These are phyloP conservation scores for Penicillium lagena DNA, from an alignment of 495 filamentous ascomycete species.

Conservation along the genomic window DNA sequence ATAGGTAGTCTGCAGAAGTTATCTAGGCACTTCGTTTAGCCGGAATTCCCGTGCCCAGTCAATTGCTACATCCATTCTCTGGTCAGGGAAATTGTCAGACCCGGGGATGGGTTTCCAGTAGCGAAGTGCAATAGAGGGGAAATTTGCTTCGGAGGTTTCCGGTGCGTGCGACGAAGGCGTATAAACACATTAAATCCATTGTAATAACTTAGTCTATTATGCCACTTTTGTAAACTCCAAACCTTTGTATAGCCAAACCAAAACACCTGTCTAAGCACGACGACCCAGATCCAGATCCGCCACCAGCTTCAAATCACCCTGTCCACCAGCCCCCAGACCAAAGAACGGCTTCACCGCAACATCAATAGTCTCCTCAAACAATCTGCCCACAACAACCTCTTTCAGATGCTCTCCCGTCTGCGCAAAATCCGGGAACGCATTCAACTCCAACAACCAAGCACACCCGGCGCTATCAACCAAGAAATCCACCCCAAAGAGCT, in stretches of 20 bases:
- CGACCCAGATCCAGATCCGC: constrained; percentile 60
- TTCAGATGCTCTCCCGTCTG: constrained; percentile 76
- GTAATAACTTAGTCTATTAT: too few species aligned
- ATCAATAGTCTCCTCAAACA: constrained; percentile 69
- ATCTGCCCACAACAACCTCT: constrained; percentile 56
- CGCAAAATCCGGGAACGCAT: constrained; percentile 90
- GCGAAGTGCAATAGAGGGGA: too few species aligned
- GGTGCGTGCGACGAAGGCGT: too few species aligned
- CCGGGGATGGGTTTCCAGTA: too few species aligned
- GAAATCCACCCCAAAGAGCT: constrained; percentile 90
- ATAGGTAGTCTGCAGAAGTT: neutral
- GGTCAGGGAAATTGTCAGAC: too few species aligned
- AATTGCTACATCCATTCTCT: too few species aligned
- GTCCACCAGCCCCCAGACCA: constrained; percentile 21
- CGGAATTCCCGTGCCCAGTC: too few species aligned
- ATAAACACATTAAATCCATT: too few species aligned
- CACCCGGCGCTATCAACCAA: constrained; percentile 60
- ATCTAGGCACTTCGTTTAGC: neutral
- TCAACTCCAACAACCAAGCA: constrained; percentile 83
- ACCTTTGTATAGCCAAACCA: too few species aligned
- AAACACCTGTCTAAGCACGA: constrained; percentile 7
- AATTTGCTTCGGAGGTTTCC: too few species aligned
- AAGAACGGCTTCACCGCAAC: constrained; percentile 61
- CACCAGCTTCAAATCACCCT: constrained; percentile 44
- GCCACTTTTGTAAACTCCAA: too few species aligned